Evolutionary conservation across 768 basidiomycete species (phyloP).

Genomic region (Hebeloma cylindrosporum): DNA sequence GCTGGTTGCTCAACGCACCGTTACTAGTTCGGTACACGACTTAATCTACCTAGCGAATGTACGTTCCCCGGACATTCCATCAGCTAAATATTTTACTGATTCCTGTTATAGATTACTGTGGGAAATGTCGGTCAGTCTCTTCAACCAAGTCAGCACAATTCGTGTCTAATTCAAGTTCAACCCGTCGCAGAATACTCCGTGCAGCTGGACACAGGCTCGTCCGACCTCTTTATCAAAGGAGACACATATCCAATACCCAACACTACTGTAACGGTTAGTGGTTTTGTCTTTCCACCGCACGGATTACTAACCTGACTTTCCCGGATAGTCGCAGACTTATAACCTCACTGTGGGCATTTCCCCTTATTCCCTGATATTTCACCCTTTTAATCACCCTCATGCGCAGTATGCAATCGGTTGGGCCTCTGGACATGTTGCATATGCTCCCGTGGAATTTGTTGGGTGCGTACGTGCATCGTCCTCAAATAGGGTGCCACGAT

Average conservation of each 20-base stretch:
- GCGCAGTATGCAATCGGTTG: constrained; percentile 79
- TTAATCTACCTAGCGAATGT: constrained; percentile 80
- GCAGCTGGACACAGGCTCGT: constrained; percentile 85
- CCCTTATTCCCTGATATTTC: constrained; percentile 1
- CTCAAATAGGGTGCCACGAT: background rate
- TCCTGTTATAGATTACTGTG: constrained; percentile 55
- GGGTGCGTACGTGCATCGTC: constrained; percentile 45
- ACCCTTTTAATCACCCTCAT: constrained; percentile 1
- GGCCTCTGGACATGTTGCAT: constrained; percentile 65
- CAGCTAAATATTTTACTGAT: constrained; percentile 1
- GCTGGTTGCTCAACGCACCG: constrained; percentile 20
- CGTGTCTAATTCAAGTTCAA: constrained; percentile 6
- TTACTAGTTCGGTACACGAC: constrained; percentile 69
- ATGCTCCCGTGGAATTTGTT: constrained; percentile 65
- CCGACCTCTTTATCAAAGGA: constrained; percentile 73
- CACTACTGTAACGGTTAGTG: constrained; percentile 49
- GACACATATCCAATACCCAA: constrained; percentile 47
- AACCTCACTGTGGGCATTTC: constrained; percentile 61
- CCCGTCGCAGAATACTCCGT: constrained; percentile 57
- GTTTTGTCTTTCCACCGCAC: too few species aligned
- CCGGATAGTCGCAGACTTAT: constrained; percentile 31
- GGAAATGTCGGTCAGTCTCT: constrained; percentile 55
- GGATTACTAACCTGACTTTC: too few species aligned
- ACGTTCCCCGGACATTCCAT: constrained; percentile 26
- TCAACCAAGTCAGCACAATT: background rate